Evolutionary conservation across 345 rosid species (phyloP), one percentile per base, ranked within the genome.

Genomic region (Erucastrum elatum): DNA sequence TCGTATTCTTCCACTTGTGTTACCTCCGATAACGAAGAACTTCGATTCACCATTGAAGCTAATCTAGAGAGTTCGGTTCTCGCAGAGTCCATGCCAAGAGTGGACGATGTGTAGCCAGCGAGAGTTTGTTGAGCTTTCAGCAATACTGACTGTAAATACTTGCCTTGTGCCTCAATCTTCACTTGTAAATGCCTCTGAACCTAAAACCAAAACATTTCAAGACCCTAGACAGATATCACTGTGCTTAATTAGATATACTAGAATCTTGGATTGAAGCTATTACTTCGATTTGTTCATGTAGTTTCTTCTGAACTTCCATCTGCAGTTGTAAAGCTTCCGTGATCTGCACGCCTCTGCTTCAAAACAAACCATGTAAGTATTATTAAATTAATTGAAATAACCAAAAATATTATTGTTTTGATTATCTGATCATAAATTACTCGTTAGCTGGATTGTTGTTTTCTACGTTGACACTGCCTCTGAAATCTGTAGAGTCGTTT

Each of bases 121-220:
- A 95, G 88, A 21, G 97, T 90, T 86, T 92, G 96, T 82, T 93
- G 96, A 78, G 99, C 99, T 85, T 89, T 93, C 69, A 80, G 86
- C 70, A 93, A 76, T 30, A 95, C 97, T 1, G 99, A 85, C 29
- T 89, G 94, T 64, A 95, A 73, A 83, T 95, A 95, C 84, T 93
- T 95, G 44, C 97, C 98, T 84, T 95, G 98, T 71, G 99, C 98
- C 81, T 95, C 99, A 53, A 95, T 95, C 80, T 96, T 89, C 82
- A 92, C 91, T 82, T 91, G 99, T 63, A 95, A 86, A 85, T 87
- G 97, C 78, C 88, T 91, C 84, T 95, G 98, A 56, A 94, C 98
- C 98, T 94, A 83, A 81, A 37, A 76, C 44, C 58, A 37, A 55
- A 63, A 64, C 33, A 75, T 17, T 39, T 37, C 1, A 63, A 25